Conservation (phyloP, 176 grass and related monocot genomes). For the Chloris gayana region DNA sequence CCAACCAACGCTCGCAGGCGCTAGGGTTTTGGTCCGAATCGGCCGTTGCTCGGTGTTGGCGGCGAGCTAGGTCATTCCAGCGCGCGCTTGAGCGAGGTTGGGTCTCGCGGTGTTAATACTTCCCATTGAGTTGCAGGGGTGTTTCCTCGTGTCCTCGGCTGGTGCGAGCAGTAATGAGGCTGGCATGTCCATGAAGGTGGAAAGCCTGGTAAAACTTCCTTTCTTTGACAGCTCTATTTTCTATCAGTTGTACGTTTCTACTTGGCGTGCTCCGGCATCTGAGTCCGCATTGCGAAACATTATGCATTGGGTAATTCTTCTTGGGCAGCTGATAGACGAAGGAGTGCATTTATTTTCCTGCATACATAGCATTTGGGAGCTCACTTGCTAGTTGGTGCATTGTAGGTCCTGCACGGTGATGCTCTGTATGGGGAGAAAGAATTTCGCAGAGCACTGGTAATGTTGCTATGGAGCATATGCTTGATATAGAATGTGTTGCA, state of each 20-base stretch:
- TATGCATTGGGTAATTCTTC: no score
- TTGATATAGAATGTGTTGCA: not conserved
- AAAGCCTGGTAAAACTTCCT: conserved; percentile 70
- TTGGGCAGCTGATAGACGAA: not conserved
- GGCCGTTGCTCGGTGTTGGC: not conserved
- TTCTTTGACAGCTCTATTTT: not conserved
- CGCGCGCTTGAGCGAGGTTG: not conserved
- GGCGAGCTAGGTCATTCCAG: not conserved
- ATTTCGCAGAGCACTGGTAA: conserved; percentile 89
- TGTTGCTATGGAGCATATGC: not conserved
- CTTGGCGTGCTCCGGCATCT: not conserved
- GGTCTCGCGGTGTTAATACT: conserved; percentile 5
- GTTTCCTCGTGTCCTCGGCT: conserved; percentile 75
- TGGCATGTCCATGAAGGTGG: conserved; percentile 60
- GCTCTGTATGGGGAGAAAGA: conserved; percentile 88
- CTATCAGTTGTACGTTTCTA: not conserved
- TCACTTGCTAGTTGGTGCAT: conserved; percentile 7
- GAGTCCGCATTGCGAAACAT: not conserved
- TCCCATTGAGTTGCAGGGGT: conserved; percentile 56
- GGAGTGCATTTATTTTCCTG: not conserved
- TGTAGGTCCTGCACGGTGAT: conserved; percentile 90
- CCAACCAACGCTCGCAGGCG: not conserved
- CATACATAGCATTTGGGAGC: not conserved
- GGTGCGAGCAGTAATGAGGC: conserved; percentile 46
- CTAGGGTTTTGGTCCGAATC: conserved; percentile 37